Evolutionary conservation across 1,284 basidiomycete genomes (phyloP).

Genomic region (Xanthoconium separans): DNA sequence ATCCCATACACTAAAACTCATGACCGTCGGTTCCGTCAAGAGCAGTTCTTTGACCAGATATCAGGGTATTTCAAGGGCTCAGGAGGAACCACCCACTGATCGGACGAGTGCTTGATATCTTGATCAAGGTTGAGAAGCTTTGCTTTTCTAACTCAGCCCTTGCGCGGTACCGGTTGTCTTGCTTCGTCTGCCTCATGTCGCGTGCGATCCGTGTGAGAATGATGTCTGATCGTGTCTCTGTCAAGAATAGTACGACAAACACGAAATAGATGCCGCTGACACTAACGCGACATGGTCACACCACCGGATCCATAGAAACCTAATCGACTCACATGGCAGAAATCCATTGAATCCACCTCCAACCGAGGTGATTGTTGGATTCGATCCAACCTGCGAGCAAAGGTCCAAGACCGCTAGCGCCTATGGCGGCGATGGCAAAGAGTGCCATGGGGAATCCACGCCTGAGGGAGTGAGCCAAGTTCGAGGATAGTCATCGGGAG

Average conservation of each 20-base stretch:
- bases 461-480: constrained; percentile 30
- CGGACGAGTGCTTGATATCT: constrained; percentile 52
- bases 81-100: constrained; percentile 38
- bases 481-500: background rate
- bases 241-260: constrained; percentile 39
- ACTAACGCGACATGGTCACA: constrained; percentile 22
- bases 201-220: constrained; percentile 46
- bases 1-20: constrained; percentile 48
- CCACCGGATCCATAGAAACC: background rate
- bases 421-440: constrained; percentile 48
- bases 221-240: constrained; percentile 48
- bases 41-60: constrained; percentile 41
- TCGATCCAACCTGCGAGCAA: constrained; percentile 58
- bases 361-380: constrained; percentile 46
- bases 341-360: constrained; percentile 76
- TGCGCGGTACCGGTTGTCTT: constrained; percentile 47
- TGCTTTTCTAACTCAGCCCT: constrained; percentile 49
- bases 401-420: constrained; percentile 53
- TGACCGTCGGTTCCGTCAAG: constrained; percentile 60
- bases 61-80: constrained; percentile 7
- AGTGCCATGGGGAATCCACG: constrained; percentile 61
- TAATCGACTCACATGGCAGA: constrained; percentile 43
- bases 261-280: constrained; percentile 35
- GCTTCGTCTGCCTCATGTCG: constrained; percentile 45
- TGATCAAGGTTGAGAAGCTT: constrained; percentile 44